Evolutionary conservation across 106 monocot genomes (phyloP).

Genomic region (Apostasia shenzhenica): DNA sequence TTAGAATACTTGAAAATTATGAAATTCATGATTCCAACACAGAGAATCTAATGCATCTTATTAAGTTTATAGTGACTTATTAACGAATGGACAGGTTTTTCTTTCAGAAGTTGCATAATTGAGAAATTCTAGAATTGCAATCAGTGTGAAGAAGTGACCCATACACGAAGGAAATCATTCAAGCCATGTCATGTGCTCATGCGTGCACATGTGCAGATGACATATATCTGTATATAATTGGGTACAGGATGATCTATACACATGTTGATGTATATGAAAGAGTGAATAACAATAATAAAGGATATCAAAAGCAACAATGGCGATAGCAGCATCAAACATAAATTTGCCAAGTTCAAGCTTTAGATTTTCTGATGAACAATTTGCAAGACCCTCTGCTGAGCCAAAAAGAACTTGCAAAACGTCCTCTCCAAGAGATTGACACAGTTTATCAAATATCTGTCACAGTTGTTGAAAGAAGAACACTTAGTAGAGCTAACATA

Average conservation of each 20-base stretch:
- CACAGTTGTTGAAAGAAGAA: slow-evolving; percentile 8
- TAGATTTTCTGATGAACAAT: slow-evolving; percentile 51
- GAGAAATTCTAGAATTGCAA: too few relatives aligned
- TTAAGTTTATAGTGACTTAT: too few relatives aligned
- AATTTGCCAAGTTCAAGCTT: slow-evolving; percentile 60
- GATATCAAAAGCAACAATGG: slow-evolving; percentile 89
- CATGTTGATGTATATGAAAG: neutral
- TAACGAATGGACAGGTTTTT: too few relatives aligned
- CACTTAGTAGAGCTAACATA: slow-evolving; percentile 3
- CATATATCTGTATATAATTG: too few relatives aligned
- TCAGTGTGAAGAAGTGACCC: too few relatives aligned
- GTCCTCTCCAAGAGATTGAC: slow-evolving; percentile 96
- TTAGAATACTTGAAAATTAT: too few relatives aligned
- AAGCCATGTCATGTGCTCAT: too few relatives aligned
- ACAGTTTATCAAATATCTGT: slow-evolving; percentile 95
- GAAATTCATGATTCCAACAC: too few relatives aligned
- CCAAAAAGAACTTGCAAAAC: slow-evolving; percentile 94
- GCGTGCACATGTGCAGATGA: too few relatives aligned
- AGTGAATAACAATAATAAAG: slow-evolving; percentile 24
- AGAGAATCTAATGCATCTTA: too few relatives aligned
- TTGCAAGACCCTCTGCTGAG: slow-evolving; percentile 84
- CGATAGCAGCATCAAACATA: slow-evolving; percentile 67
- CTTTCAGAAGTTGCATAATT: too few relatives aligned
- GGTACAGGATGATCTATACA: neutral
- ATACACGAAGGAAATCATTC: too few relatives aligned